Evolutionary conservation across 371 early-diverging fungal genomes (phyloP).

Genomic region (Mucor lusitanicus): DNA sequence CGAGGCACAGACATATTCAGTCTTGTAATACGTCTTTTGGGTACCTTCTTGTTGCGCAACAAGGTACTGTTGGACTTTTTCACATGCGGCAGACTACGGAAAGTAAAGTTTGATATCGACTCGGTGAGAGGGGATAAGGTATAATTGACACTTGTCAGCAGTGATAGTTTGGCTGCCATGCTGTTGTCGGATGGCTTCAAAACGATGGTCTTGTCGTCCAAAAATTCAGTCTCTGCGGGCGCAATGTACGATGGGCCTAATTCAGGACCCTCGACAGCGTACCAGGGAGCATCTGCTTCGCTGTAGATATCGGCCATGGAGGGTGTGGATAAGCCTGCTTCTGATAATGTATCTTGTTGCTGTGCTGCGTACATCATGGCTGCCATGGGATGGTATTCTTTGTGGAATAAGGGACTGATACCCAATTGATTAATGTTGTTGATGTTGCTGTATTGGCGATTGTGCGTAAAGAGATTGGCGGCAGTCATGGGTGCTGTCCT

Average conservation of each 20-base stretch:
- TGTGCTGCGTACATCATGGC: slow-evolving; percentile 2
- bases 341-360: slow-evolving; percentile 16
- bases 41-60: slow-evolving; percentile 37
- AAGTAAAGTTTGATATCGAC: slow-evolving; percentile 73
- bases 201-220: slow-evolving; percentile 21
- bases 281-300: slow-evolving; percentile 44
- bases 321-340: slow-evolving; percentile 15
- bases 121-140: slow-evolving; percentile 85
- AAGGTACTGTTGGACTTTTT: slow-evolving; percentile 12
- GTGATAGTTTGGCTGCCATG: slow-evolving; percentile 81
- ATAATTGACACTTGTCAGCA: slow-evolving; percentile 77
- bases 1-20: slow-evolving; percentile 18
- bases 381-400: slow-evolving; percentile 10
- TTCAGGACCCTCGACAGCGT: slow-evolving; percentile 30
- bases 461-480: slow-evolving; percentile 23
- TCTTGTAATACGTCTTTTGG: slow-evolving; percentile 44
- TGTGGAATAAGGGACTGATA: neutral
- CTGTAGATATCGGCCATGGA: slow-evolving; percentile 18
- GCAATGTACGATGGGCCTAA: slow-evolving; percentile 6
- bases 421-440: slow-evolving; percentile 9
- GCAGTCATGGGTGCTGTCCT: slow-evolving; percentile 21
- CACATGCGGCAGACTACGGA: slow-evolving; percentile 64
- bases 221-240: neutral
- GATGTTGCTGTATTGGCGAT: slow-evolving; percentile 8
- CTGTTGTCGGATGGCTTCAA: slow-evolving; percentile 67